Evolutionary conservation across 2,329 filamentous ascomycete genomes (phyloP).

Genomic region (Mycocentrospora acerina): DNA sequence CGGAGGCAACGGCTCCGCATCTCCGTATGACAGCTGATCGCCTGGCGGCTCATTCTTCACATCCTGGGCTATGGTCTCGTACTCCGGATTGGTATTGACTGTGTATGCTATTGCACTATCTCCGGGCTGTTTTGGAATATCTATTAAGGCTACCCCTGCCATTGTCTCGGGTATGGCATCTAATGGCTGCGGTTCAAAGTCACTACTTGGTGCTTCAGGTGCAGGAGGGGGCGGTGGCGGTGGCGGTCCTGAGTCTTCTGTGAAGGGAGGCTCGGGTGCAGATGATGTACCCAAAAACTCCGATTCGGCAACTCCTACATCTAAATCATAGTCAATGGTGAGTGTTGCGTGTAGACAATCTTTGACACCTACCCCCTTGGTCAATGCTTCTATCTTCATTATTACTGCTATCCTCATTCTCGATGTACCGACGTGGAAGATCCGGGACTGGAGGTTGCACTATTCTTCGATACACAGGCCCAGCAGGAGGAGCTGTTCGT

Average conservation of each 20-base stretch:
- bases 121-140: constrained; percentile 3
- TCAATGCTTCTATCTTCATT: constrained; percentile 16
- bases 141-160: constrained; percentile 2
- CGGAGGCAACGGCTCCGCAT: not conserved
- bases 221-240: not conserved
- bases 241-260: constrained; percentile 4
- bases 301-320: constrained; percentile 14
- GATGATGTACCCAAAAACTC: constrained; percentile 20
- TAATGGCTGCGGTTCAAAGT: constrained; percentile 2
- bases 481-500: constrained; percentile 8
- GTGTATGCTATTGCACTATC: constrained; percentile 4
- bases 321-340: constrained; percentile 24
- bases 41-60: constrained; percentile 30
- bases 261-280: constrained; percentile 12
- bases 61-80: constrained; percentile 18
- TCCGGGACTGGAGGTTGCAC: constrained; percentile 18
- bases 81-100: constrained; percentile 12
- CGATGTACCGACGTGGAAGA: constrained; percentile 9
- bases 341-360: constrained; percentile 1
- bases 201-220: constrained; percentile 2
- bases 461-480: constrained; percentile 27
- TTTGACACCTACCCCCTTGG: constrained; percentile 18
- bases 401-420: not conserved
- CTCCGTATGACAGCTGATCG: constrained; percentile 7
- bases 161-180: constrained; percentile 6